These are phyloP conservation scores for Arctium minus DNA, from an alignment of 129 eudicot genomes.

Conservation along the genomic window DNA sequence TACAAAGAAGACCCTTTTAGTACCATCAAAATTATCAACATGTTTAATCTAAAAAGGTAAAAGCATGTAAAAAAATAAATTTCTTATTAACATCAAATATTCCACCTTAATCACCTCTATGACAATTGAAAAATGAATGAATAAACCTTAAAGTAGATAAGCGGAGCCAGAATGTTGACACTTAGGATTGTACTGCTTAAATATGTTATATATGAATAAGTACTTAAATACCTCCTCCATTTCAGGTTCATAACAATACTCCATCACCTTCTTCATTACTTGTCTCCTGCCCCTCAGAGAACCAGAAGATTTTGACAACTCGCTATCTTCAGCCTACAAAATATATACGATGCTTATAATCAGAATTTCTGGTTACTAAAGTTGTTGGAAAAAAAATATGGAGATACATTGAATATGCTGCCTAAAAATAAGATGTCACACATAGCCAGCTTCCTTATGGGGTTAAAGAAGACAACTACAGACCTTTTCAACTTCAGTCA, in stretches of 20 bases:
- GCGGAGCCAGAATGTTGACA: not conserved
- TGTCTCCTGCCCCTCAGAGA: slow-evolving; percentile 70
- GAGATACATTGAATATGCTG: not conserved
- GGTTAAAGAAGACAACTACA: slow-evolving; percentile 6
- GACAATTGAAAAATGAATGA: not conserved
- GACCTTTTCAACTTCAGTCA: slow-evolving; percentile 99
- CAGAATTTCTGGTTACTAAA: not conserved
- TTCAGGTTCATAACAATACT: slow-evolving; percentile 95
- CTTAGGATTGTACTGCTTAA: not conserved
- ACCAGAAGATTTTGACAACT: slow-evolving; percentile 63
- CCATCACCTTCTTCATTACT: slow-evolving; percentile 73
- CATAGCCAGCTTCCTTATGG: not conserved
- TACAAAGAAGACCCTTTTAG: not conserved
- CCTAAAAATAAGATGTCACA: not conserved
- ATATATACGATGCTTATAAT: slow-evolving; percentile 1
- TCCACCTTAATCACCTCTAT: slow-evolving; percentile 12
- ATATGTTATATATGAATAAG: not conserved
- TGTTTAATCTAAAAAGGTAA: too few relatives aligned
- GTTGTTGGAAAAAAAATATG: not conserved
- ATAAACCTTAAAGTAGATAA: not conserved
- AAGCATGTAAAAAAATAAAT: not conserved
- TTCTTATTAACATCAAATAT: not conserved
- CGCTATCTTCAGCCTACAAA: slow-evolving; percentile 68
- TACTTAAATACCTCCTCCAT: slow-evolving; percentile 82
- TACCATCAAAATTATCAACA: too few relatives aligned